Percentiles rank a stretch among this genome's conserved stretches.
These are phyloP conservation scores for Mortierella hygrophila DNA, from an alignment of 192 early-diverging fungal species.

Conservation along the genomic window DNA sequence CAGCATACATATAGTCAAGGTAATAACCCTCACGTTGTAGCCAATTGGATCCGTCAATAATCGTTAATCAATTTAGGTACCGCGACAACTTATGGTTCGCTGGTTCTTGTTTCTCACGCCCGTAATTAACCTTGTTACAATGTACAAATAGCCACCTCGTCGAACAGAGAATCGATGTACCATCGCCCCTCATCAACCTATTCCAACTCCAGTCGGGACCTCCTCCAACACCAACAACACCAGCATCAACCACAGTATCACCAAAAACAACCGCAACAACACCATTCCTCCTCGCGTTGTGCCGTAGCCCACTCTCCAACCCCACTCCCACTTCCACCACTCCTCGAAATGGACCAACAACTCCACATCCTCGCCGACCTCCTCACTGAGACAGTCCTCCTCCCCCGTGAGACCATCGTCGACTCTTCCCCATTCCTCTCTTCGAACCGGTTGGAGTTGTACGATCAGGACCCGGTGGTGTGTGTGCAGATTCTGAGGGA, in stretches of 20 bases:
- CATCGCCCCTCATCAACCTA: not conserved
- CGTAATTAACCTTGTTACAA: not conserved
- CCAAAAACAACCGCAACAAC: not conserved
- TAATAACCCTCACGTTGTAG: not conserved
- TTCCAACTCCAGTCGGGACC: slow-evolving; percentile 1
- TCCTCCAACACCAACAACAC: not conserved
- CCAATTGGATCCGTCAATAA: not conserved
- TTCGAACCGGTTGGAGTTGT: slow-evolving; percentile 6
- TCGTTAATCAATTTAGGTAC: not conserved
- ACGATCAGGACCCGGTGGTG: slow-evolving; percentile 11
- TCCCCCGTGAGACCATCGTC: not conserved
- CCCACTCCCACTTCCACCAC: not conserved
- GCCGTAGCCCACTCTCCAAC: not conserved
- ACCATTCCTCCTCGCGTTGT: not conserved
- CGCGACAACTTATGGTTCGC: too few relatives aligned
- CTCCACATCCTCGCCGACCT: not conserved
- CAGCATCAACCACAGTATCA: not conserved
- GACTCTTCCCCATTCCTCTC: slow-evolving; percentile 16
- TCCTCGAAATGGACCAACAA: slow-evolving; percentile 16
- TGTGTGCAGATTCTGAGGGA: slow-evolving; percentile 11
- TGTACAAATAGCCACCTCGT: not conserved
- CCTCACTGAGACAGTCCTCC: slow-evolving; percentile 12
- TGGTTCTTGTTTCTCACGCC: not conserved
- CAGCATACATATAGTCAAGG: not conserved
- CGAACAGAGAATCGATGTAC: not conserved